A percentile compares a stretch with the other conserved stretches of the same genome.
phyloP scores from a whole-genome alignment of 768 basidiomycete genomes.

The Asterophora parasitica region DNA sequence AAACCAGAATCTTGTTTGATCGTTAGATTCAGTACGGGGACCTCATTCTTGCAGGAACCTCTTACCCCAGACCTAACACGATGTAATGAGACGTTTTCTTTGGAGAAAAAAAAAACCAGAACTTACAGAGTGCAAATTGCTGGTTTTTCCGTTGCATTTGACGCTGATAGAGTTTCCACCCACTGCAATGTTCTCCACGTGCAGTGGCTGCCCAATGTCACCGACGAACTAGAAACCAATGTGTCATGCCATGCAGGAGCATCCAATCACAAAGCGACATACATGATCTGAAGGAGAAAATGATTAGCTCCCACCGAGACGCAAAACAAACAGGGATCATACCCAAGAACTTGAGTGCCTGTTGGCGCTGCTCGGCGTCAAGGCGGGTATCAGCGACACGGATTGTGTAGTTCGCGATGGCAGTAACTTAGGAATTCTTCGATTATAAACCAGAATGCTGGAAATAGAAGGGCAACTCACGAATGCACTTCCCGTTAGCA shows the following conservation, averaged over 20 bases:
- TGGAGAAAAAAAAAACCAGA: background rate
- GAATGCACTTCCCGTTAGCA: slow-evolving; percentile 30
- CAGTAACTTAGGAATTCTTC: slow-evolving; percentile 37
- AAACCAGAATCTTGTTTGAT: slow-evolving; percentile 32
- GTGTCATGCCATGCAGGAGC: background rate
- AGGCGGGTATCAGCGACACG: slow-evolving; percentile 41
- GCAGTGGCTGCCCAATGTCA: slow-evolving; percentile 47
- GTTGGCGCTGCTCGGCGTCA: slow-evolving; percentile 37
- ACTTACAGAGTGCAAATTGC: slow-evolving; percentile 41
- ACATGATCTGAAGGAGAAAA: slow-evolving; percentile 26
- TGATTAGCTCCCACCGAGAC: background rate
- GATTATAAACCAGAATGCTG: slow-evolving; percentile 17
- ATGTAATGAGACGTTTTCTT: background rate
- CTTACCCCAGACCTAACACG: slow-evolving; percentile 32
- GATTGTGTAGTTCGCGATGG: slow-evolving; percentile 54
- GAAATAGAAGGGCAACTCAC: slow-evolving; percentile 26
- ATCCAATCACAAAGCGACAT: slow-evolving; percentile 6
- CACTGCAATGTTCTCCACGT: slow-evolving; percentile 37
- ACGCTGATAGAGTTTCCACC: slow-evolving; percentile 43
- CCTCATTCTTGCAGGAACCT: background rate
- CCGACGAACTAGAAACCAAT: slow-evolving; percentile 34
- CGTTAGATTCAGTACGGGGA: background rate
- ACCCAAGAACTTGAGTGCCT: slow-evolving; percentile 52
- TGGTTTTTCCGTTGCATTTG: slow-evolving; percentile 33
- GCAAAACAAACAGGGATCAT: slow-evolving; percentile 6